Base-by-base conservation (phyloP, 2,329 filamentous ascomycete species). In the Colletotrichum somersetense region DNA sequence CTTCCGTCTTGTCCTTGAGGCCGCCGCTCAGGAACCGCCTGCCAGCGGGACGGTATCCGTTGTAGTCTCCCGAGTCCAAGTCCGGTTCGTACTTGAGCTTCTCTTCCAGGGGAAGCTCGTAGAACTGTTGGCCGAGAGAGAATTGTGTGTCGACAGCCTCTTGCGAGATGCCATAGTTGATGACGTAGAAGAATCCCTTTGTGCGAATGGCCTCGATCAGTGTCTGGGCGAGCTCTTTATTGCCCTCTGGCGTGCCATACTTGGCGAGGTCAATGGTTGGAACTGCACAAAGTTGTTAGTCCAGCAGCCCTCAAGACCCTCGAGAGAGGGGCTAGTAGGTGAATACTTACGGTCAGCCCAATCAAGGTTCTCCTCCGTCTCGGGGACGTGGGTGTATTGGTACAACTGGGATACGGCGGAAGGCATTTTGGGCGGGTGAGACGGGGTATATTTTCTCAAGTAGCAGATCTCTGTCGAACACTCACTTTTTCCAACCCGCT, bases 131-230 rank as follows among this genome's bases (percentile, higher is more conserved):
- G 0, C 87, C 89, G 0, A 91, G 82, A 2, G 89, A 86, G 71
- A 91, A 91, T 68, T 91, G 89, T 1, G 81, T 80, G 70, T 91
- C 86, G 0, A 91, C 85, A 38, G 86, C 84, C 52, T 89, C 86
- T 76, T 91, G 89, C 0, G 82, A 81, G 23, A 91, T 86, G 73
- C 86, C 88, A 75, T 88, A 91, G 79, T 91, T 90, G 71, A 86
- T 89, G 1, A 91, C 86, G 70, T 90, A 89, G 78, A 91, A 91
- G 80, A 90, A 88, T 0, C 78, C 79, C 66, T 82, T 82, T 7
- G 77, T 81, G 1, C 79, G 79, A 56, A 81, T 76, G 0, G 80
- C 80, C 7, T 82, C 77, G 18, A 82, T 76, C 0, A 82, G 75
- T 0, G 74, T 76, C 14, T 77, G 58, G 0, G 80, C 75, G 2